Evolutionary conservation across 1,139 yeast species (phyloP).

Genomic region (Suhomyces bribrorum): DNA sequence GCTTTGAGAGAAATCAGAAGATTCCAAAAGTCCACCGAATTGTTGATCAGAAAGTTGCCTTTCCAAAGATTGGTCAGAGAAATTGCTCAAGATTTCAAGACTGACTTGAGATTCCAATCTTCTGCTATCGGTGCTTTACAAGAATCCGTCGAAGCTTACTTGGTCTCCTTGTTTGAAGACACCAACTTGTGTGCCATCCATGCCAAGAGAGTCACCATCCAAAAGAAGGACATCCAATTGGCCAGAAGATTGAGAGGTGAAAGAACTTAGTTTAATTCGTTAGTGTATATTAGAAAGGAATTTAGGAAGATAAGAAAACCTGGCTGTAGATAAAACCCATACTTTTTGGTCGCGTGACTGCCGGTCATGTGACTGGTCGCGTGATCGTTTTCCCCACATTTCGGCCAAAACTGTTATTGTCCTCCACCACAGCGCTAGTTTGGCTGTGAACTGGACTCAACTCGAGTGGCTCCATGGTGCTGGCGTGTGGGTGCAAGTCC

Average conservation of each 20-base stretch:
- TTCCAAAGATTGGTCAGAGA: constrained; percentile 99
- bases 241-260: constrained; percentile 99
- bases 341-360: background rate
- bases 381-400: too few relatives aligned
- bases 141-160: constrained; percentile 98
- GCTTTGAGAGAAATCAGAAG: constrained; percentile 99
- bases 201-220: constrained; percentile 98
- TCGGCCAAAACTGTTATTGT: too few relatives aligned
- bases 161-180: constrained; percentile 87
- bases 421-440: too few relatives aligned
- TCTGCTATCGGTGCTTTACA: constrained; percentile 98
- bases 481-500: too few relatives aligned
- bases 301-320: background rate
- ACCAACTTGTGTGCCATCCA: constrained; percentile 98
- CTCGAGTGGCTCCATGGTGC: too few relatives aligned
- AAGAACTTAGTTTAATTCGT: constrained; percentile 54
- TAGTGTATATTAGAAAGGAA: constrained; percentile 12
- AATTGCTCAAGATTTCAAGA: constrained; percentile 97
- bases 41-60: constrained; percentile 95
- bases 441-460: too few relatives aligned
- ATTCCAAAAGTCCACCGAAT: constrained; percentile 97
- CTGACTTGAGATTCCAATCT: constrained; percentile 96
- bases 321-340: background rate
- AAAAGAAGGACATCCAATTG: constrained; percentile 97
- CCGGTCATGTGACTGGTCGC: background rate